These are phyloP conservation scores for Aspergillus sojae DNA, from an alignment of 2,329 filamentous ascomycete species.

Conservation along the genomic window DNA sequence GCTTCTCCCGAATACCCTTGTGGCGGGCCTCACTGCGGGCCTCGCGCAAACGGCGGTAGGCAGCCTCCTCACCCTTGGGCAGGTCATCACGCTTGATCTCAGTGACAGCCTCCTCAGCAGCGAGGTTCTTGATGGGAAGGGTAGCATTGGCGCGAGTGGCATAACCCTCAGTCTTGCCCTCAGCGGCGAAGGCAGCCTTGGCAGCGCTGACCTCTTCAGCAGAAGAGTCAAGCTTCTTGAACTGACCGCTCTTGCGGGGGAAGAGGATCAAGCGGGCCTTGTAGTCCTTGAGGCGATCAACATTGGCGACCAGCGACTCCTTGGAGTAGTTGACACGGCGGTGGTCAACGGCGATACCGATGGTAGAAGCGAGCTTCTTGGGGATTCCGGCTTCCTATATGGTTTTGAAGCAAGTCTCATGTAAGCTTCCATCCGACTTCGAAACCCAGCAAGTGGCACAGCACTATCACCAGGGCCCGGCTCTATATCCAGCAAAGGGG, in stretches of 20 bases:
- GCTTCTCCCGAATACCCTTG: slow-evolving; percentile 87
- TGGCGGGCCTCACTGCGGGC: slow-evolving; percentile 81
- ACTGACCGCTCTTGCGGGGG: slow-evolving; percentile 90
- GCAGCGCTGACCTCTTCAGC: slow-evolving; percentile 79
- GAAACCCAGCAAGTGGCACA: background rate
- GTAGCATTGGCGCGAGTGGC: slow-evolving; percentile 57
- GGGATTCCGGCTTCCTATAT: slow-evolving; percentile 88
- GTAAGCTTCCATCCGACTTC: slow-evolving; percentile 17
- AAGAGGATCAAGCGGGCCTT: slow-evolving; percentile 94
- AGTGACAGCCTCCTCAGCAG: slow-evolving; percentile 60
- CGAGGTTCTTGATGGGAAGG: slow-evolving; percentile 73
- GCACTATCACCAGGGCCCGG: background rate
- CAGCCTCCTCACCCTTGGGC: slow-evolving; percentile 78
- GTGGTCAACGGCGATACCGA: slow-evolving; percentile 95
- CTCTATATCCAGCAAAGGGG: slow-evolving; percentile 1
- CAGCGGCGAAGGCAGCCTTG: slow-evolving; percentile 55
- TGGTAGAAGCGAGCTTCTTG: slow-evolving; percentile 89
- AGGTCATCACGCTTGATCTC: slow-evolving; percentile 83
- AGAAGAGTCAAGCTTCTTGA: slow-evolving; percentile 88
- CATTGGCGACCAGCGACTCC: slow-evolving; percentile 92
- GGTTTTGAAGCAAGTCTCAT: slow-evolving; percentile 23
- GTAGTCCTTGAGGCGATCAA: slow-evolving; percentile 98
- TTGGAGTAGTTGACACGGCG: slow-evolving; percentile 97
- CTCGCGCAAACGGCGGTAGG: slow-evolving; percentile 82
- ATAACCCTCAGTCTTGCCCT: slow-evolving; percentile 56